Evolutionary conservation across 108 stramenopile genomes (phyloP).

Genomic region (Nitzschia sp.): DNA sequence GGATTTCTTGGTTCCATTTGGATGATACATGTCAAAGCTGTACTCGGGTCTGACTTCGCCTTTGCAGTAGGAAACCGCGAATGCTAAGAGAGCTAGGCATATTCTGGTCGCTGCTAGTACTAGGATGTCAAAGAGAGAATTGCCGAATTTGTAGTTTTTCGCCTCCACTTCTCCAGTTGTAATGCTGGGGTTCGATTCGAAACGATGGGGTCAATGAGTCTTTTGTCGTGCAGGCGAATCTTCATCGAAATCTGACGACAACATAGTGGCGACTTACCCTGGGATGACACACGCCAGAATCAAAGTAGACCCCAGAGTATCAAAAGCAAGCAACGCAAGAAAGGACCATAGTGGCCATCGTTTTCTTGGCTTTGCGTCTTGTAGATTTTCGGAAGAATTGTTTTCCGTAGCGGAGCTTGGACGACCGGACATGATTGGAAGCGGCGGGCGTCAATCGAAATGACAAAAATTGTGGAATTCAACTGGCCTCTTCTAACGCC

Average conservation of each 20-base stretch:
- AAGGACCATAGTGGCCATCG: slow-evolving; percentile 22
- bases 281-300: slow-evolving; percentile 31
- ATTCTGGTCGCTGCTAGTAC: slow-evolving; percentile 32
- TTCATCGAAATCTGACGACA: no score
- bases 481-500: no score
- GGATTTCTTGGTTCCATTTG: slow-evolving; percentile 54
- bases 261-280: background rate
- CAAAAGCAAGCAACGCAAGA: slow-evolving; percentile 27
- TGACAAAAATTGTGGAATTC: background rate
- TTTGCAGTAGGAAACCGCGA: slow-evolving; percentile 18
- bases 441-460: background rate
- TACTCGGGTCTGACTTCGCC: slow-evolving; percentile 28
- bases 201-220: background rate
- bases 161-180: background rate
- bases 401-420: background rate
- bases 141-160: background rate
- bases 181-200: background rate
- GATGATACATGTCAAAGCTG: slow-evolving; percentile 43
- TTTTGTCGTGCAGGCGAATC: no score
- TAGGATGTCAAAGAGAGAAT: slow-evolving; percentile 41
- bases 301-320: slow-evolving; percentile 29
- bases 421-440: background rate
- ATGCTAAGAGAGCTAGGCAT: slow-evolving; percentile 3
- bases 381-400: background rate
- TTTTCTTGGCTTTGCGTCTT: background rate